These are phyloP conservation scores for Ophiostoma piceae DNA, from an alignment of 2,329 filamentous ascomycete species.

Conservation along the genomic window DNA sequence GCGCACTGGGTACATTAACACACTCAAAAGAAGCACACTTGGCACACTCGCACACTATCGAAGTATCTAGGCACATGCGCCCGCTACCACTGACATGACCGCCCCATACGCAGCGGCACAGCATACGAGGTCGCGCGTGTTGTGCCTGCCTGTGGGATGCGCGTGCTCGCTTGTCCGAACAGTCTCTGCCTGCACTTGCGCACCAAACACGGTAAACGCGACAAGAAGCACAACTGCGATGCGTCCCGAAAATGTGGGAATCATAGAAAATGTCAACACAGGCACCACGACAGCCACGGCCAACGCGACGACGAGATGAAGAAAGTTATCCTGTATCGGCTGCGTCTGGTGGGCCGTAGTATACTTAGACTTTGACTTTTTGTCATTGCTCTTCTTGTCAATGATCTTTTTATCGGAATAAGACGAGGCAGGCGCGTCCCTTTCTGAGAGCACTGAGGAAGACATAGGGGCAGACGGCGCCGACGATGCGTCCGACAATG, in stretches of 20 bases:
- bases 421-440: background rate
- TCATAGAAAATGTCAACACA: constrained; percentile 53
- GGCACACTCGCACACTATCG: background rate
- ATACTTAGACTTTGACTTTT: background rate
- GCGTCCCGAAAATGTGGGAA: constrained; percentile 52
- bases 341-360: background rate
- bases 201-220: constrained; percentile 39
- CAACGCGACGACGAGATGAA: constrained; percentile 41
- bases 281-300: constrained; percentile 52
- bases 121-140: constrained; percentile 21
- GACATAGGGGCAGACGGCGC: background rate
- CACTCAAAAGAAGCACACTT: background rate
- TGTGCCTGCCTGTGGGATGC: background rate
- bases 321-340: constrained; percentile 22
- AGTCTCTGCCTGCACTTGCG: constrained; percentile 20
- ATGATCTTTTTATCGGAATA: background rate
- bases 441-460: background rate
- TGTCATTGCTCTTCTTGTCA: background rate
- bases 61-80: constrained; percentile 1
- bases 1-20: background rate
- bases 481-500: constrained; percentile 10
- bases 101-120: constrained; percentile 24
- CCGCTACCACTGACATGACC: constrained; percentile 25
- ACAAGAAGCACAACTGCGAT: constrained; percentile 53
- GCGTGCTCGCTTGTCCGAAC: background rate